Conservation (phyloP, 495 filamentous ascomycete species). For the Daldinia loculata region DNA sequence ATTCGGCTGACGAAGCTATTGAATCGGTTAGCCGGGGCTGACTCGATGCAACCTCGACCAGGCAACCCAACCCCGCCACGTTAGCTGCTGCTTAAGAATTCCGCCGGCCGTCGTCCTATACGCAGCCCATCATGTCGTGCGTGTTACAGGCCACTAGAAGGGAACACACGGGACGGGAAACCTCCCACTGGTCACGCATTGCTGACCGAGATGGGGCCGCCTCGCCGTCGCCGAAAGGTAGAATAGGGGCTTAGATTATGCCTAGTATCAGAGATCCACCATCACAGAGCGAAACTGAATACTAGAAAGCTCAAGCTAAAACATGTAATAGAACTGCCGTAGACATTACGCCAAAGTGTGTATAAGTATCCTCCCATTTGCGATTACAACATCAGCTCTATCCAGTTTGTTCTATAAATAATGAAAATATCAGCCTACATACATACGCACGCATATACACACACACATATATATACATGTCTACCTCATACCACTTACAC, state of each 20-base stretch:
- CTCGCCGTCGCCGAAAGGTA: slow-evolving; percentile 37
- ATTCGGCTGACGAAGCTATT: slow-evolving; percentile 38
- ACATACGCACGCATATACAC: not conserved
- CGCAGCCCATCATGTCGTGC: slow-evolving; percentile 28
- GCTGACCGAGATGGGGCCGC: slow-evolving; percentile 41
- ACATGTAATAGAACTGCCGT: not conserved
- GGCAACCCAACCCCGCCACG: slow-evolving; percentile 38
- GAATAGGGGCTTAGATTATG: slow-evolving; percentile 10
- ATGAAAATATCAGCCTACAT: not conserved
- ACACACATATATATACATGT: not conserved
- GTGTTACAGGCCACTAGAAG: slow-evolving; percentile 26
- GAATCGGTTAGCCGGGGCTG: slow-evolving; percentile 43
- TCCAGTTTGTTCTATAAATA: not conserved
- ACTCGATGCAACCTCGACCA: slow-evolving; percentile 41
- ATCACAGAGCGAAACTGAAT: not conserved
- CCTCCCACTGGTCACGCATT: slow-evolving; percentile 25
- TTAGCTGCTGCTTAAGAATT: slow-evolving; percentile 31
- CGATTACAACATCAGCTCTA: not conserved
- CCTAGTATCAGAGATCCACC: slow-evolving; percentile 4
- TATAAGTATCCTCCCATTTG: not conserved
- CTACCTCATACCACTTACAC: not conserved
- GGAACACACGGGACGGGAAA: slow-evolving; percentile 33
- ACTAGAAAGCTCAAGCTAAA: not conserved
- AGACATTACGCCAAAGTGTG: not conserved
- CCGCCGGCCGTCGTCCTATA: slow-evolving; percentile 33